phyloP scores from a whole-genome alignment of 164 flowering plant genomes.

The Piper longum region DNA sequence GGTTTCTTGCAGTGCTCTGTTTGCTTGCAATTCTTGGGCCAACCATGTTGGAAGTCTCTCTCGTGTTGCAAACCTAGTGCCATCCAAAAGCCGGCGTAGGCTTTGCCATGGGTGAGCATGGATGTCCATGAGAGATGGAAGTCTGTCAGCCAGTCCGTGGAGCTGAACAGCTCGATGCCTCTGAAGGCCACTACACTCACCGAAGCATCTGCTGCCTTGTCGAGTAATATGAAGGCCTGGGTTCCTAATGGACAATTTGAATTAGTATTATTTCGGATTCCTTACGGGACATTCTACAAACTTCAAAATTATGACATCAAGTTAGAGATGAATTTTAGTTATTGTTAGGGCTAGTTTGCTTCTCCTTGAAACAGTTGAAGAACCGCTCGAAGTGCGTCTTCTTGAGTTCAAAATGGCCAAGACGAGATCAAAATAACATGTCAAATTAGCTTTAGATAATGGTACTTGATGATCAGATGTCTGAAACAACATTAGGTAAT shows the following conservation, averaged over 20 bases:
- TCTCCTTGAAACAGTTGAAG: slow-evolving; percentile 29
- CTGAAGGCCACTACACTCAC: slow-evolving; percentile 47
- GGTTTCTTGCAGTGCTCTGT: slow-evolving; percentile 1
- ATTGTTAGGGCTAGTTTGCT: not conserved
- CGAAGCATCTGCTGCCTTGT: slow-evolving; percentile 14
- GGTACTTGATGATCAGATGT: too few relatives aligned
- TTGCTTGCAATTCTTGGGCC: slow-evolving; percentile 29
- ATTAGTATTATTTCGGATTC: not conserved
- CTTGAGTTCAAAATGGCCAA: not conserved
- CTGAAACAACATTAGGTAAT: too few relatives aligned
- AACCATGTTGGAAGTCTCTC: slow-evolving; percentile 15
- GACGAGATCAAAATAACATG: too few relatives aligned
- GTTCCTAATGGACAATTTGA: not conserved
- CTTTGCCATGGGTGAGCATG: slow-evolving; percentile 30
- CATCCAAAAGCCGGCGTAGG: slow-evolving; percentile 59
- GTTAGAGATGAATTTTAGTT: not conserved
- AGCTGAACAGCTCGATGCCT: slow-evolving; percentile 53
- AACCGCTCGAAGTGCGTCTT: slow-evolving; percentile 31
- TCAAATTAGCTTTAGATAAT: too few relatives aligned
- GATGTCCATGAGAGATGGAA: slow-evolving; percentile 46
- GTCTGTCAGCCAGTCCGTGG: slow-evolving; percentile 40
- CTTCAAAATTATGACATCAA: too few relatives aligned
- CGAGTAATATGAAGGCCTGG: slow-evolving; percentile 3
- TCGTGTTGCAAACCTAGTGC: slow-evolving; percentile 46
- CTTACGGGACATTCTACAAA: too few relatives aligned